Evolutionary conservation across 495 filamentous ascomycete genomes (phyloP).

Genomic region (Pyrenopolyporus hunteri): DNA sequence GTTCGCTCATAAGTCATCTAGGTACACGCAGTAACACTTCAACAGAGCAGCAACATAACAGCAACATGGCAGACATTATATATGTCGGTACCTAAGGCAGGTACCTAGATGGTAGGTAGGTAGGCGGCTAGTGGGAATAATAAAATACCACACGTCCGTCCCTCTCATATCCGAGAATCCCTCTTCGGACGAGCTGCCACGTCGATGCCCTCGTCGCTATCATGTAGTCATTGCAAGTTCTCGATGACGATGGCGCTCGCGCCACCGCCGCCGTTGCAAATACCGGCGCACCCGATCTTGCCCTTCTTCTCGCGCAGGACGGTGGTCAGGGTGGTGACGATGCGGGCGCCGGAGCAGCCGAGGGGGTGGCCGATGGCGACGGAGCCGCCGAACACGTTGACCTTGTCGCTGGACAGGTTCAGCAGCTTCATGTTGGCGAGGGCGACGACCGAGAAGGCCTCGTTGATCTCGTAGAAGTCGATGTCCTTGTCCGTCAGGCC

Average conservation of each 20-base stretch:
- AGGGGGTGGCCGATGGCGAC: constrained; percentile 96
- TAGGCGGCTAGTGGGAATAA: no score
- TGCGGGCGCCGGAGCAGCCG: constrained; percentile 90
- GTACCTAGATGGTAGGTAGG: no score
- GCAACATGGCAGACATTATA: no score
- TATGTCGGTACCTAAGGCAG: no score
- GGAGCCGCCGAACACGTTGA: constrained; percentile 94
- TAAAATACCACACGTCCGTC: no score
- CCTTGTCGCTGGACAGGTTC: constrained; percentile 76
- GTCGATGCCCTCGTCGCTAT: background rate
- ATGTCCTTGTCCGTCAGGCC: constrained; percentile 73
- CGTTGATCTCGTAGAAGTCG: constrained; percentile 98
- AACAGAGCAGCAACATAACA: no score
- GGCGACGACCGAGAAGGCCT: constrained; percentile 96
- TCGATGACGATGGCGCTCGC: constrained; percentile 92
- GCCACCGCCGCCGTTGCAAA: constrained; percentile 97
- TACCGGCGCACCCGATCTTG: constrained; percentile 92
- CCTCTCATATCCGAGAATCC: constrained; percentile 26
- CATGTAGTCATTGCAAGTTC: constrained; percentile 55
- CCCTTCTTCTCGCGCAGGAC: constrained; percentile 88
- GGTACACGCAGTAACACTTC: no score
- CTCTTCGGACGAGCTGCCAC: background rate
- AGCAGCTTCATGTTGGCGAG: constrained; percentile 95
- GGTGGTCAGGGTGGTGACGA: constrained; percentile 86
- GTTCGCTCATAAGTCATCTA: background rate